Evolutionary conservation across 2,329 filamentous ascomycete genomes (phyloP).

Genomic region (Fusarium acutatum): DNA sequence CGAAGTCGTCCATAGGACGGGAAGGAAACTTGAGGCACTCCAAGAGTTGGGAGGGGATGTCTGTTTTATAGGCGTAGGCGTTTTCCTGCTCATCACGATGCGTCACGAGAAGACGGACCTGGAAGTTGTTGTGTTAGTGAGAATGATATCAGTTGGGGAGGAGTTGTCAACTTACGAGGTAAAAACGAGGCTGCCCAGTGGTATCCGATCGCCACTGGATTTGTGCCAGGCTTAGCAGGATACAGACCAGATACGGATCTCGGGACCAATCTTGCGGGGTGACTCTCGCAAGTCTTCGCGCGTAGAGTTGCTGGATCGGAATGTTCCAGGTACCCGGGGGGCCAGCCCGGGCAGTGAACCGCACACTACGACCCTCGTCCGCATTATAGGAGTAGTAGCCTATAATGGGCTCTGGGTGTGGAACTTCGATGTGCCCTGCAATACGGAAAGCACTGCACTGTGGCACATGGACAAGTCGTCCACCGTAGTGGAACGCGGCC

Average conservation of each 20-base stretch:
- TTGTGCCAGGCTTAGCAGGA: background rate
- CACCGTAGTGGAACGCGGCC: background rate
- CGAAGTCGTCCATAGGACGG: background rate
- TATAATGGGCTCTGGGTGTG: background rate
- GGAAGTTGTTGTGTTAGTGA: background rate
- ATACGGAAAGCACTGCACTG: background rate
- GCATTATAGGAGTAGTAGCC: background rate
- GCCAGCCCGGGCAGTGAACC: background rate
- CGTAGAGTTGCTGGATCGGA: background rate
- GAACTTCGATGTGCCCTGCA: background rate
- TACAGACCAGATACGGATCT: background rate
- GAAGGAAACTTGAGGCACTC: background rate
- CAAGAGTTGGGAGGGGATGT: background rate
- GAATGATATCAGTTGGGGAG: accelerated
- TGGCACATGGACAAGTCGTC: background rate
- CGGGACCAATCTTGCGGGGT: background rate
- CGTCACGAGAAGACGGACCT: background rate
- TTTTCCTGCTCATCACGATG: background rate
- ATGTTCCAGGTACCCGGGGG: background rate
- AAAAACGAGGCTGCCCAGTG: background rate
- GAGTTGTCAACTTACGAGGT: background rate
- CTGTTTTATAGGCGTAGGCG: background rate
- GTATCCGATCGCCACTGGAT: background rate
- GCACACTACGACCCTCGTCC: background rate
- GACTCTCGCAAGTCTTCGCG: background rate